These are phyloP conservation scores for Geotrichum macrosporum DNA, from an alignment of 1,139 yeast species.

Conservation along the genomic window DNA sequence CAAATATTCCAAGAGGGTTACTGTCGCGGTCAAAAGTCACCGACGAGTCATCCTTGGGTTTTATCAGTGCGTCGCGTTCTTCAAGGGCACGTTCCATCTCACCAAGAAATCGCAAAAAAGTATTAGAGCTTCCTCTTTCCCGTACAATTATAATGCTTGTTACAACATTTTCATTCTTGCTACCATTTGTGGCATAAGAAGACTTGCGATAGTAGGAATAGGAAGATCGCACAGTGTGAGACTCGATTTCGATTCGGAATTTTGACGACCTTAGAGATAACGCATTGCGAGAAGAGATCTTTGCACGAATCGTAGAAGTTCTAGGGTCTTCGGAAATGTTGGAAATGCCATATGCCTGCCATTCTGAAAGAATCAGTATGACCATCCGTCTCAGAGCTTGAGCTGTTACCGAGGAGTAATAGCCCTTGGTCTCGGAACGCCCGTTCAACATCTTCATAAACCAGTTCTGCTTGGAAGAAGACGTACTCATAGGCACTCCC, in stretches of 20 bases:
- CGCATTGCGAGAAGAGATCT: slow-evolving; percentile 37
- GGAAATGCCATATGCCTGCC: slow-evolving; percentile 39
- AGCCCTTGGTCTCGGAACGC: slow-evolving; percentile 25
- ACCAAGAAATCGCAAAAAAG: slow-evolving; percentile 34
- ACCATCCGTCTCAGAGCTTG: slow-evolving; percentile 33
- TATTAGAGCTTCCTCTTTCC: slow-evolving; percentile 35
- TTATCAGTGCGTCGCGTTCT: slow-evolving; percentile 6
- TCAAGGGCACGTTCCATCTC: slow-evolving; percentile 34
- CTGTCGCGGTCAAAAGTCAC: slow-evolving; percentile 3
- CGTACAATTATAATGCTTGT: slow-evolving; percentile 32
- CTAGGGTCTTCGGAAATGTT: slow-evolving; percentile 29
- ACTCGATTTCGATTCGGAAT: slow-evolving; percentile 31
- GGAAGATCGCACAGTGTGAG: slow-evolving; percentile 10
- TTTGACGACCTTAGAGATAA: slow-evolving; percentile 35
- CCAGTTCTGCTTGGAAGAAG: slow-evolving; percentile 36
- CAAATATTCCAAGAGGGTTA: slow-evolving; percentile 4
- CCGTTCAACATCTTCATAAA: slow-evolving; percentile 36
- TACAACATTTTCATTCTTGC: slow-evolving; percentile 21
- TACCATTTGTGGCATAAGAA: neutral
- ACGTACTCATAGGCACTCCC: neutral
- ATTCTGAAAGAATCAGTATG: slow-evolving; percentile 34
- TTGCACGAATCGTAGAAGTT: slow-evolving; percentile 34
- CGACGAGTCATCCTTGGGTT: neutral
- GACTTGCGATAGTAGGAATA: neutral
- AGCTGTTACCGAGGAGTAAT: slow-evolving; percentile 31